Evolutionary conservation across 164 flowering plant genomes (phyloP).

Genomic region (Cinnamomum chago): DNA sequence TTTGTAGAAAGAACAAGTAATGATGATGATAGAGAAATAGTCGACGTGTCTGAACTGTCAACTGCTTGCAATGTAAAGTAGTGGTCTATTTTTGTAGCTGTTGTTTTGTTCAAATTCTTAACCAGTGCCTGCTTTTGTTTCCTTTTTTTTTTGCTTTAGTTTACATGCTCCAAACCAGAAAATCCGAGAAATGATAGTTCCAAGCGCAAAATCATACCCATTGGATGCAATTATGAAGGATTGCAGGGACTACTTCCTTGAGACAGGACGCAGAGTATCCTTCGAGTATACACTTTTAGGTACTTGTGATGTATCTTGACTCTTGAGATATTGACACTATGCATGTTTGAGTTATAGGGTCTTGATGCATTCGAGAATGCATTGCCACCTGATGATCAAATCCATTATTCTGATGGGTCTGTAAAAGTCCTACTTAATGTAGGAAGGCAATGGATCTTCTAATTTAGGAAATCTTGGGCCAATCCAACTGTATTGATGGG

Average conservation of each 20-base stretch:
- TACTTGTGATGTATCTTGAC: constrained; percentile 18
- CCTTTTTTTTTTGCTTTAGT: constrained; percentile 31
- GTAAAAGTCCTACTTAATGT: neutral
- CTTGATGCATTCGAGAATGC: neutral
- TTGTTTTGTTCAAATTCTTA: neutral
- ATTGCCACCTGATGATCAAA: neutral
- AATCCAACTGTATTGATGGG: neutral
- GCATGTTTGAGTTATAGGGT: neutral
- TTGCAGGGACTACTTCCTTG: constrained; percentile 75
- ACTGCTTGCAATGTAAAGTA: too few species aligned
- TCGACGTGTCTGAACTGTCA: too few species aligned
- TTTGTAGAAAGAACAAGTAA: too few species aligned
- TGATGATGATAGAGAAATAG: too few species aligned
- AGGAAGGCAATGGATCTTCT: neutral
- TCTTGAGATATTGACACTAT: too few species aligned
- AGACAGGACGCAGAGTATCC: constrained; percentile 77
- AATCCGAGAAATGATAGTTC: constrained; percentile 83
- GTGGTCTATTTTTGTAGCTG: neutral
- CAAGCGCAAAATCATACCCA: constrained; percentile 92
- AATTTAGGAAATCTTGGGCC: neutral
- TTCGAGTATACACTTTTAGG: constrained; percentile 95
- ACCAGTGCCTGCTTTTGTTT: neutral
- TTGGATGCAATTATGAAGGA: constrained; percentile 89
- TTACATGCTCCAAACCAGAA: constrained; percentile 95
- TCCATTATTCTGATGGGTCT: neutral